Evolutionary conservation across 768 basidiomycete species (phyloP), one percentile per base, ranked within the genome.

Genomic region (Multifurca ochricompacta): DNA sequence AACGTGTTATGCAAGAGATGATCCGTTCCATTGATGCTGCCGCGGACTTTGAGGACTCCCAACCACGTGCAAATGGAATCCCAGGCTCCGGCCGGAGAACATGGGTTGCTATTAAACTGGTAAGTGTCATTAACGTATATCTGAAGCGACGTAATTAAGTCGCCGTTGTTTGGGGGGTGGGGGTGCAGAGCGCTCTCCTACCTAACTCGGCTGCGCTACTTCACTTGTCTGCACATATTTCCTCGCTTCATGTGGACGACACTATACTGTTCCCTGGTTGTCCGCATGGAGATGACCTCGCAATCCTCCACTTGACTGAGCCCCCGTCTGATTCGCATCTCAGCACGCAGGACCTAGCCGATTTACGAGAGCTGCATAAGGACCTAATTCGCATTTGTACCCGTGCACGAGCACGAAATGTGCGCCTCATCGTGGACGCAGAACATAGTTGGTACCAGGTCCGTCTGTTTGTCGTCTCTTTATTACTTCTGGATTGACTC

Each of bases 51-150:
- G 91, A 96, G 65, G 82, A 83, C 27, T 61, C 64, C 48, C 56
- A 51, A 27, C 51, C 59, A 23, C 41, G 34, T 44, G 65, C 51
- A 3, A 31, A 57, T 48, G 50, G 18, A 18, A 47, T 21, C 0
- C 50, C 51, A 11, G 37, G 55, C 1, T 59, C 54, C 4, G 77
- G 77, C 6, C 71, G 85, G 21, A 74, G 79, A 58, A 90, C 87
- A 0, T 91, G 88, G 81, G 83, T 95, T 19, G 90, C 92, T 1
- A 68, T 95, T 21, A 95, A 95, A 68, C 72, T 94, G 54, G 87
- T 85, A 59, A 55, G 83, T 62, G 2, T 14, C 27, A 34, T 27
- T 3, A 41, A 27, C 36, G 45, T n/a, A 32, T 37, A 46, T 37
- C 30, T 10, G 6, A 9, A 27, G 16, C 25, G 25, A 52, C 49